Base-by-base conservation (phyloP, 768 basidiomycete species). In the Suillus occidentalis region DNA sequence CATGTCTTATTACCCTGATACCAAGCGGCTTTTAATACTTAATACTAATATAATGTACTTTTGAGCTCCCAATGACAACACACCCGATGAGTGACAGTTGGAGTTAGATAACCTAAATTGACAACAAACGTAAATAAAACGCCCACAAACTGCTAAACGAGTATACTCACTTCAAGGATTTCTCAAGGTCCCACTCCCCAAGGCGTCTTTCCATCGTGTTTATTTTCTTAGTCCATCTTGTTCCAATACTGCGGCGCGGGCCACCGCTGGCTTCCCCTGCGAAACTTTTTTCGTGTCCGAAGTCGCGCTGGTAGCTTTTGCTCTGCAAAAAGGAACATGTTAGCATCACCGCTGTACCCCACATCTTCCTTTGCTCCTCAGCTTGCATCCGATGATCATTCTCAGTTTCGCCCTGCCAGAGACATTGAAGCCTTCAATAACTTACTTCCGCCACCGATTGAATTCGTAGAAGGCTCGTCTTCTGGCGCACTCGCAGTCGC, bases 391-490 rank as follows among this genome's bases (percentile, higher is more conserved):
- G 86, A 88, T 59, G 85, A 86, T 71, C 72, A 80, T 52, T 70
- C 81, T 36, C 86, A 86, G 68, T 87, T 86, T 73, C 81, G 85
- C 50, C 90, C 90, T 4, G 83, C 88, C 43, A 87, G 85, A 72
- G 90, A 92, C 73, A 73, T 89, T 66, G 90, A 91, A 65, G 80
- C 87, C 4, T 92, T 92, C 81, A 91, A 90, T 69, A 89, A 81
- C 68, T 82, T 91, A n/a, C 84, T 91, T 43, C 89, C 89, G 5
- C 89, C 90, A n/a, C 85, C 89, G 20, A 83, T 94, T 65, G 92
- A 94, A 74, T 94, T 94, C 61, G 79, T 93, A 60, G 92, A 94
- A 73, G 92, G 92, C 25, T 93, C 92, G 4, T 93, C 92, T 16
- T 87, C 91, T 52, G 91, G 91, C 3, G 79, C 87, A 16, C 78